phyloP scores from a whole-genome alignment of 352 stramenopile species.

The Thalassiosira hispida region DNA sequence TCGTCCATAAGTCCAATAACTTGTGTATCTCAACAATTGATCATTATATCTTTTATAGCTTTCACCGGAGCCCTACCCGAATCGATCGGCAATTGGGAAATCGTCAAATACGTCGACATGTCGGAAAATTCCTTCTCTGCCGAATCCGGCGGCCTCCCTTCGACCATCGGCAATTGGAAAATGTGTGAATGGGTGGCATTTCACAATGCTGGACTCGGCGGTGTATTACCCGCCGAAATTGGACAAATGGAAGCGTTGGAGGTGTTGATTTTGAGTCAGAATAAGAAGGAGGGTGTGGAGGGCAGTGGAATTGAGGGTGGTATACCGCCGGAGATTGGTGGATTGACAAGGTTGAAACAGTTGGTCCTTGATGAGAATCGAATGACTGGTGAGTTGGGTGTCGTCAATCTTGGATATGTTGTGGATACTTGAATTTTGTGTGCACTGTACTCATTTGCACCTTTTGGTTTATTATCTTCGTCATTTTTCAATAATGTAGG shows the following conservation, averaged over 20 bases:
- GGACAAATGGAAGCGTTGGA: constrained; percentile 12
- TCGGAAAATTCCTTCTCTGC: constrained; percentile 30
- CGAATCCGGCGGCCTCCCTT: constrained; percentile 18
- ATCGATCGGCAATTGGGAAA: constrained; percentile 18
- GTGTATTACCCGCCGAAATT: constrained; percentile 16
- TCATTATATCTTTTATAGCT: background rate
- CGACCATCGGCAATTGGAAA: constrained; percentile 28
- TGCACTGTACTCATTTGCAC: background rate
- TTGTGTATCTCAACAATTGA: no score
- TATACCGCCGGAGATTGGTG: constrained; percentile 69
- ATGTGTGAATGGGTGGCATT: background rate
- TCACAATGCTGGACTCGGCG: constrained; percentile 8
- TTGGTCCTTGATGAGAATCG: constrained; percentile 65
- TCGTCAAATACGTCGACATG: constrained; percentile 24
- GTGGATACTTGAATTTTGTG: background rate
- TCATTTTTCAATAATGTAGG: constrained; percentile 1
- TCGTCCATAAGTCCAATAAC: no score
- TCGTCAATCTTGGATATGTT: constrained; percentile 10
- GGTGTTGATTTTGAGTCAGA: constrained; percentile 6
- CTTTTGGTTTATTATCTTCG: background rate
- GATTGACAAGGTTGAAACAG: constrained; percentile 47
- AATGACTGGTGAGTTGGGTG: constrained; percentile 39
- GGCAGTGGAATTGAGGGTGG: constrained; percentile 12
- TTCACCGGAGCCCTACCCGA: constrained; percentile 29
- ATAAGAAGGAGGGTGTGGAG: no score